Percentiles rank a stretch among this genome's conserved stretches.
phyloP scores from a whole-genome alignment of 2,329 filamentous ascomycete genomes.

The Aspergillus neotritici region DNA sequence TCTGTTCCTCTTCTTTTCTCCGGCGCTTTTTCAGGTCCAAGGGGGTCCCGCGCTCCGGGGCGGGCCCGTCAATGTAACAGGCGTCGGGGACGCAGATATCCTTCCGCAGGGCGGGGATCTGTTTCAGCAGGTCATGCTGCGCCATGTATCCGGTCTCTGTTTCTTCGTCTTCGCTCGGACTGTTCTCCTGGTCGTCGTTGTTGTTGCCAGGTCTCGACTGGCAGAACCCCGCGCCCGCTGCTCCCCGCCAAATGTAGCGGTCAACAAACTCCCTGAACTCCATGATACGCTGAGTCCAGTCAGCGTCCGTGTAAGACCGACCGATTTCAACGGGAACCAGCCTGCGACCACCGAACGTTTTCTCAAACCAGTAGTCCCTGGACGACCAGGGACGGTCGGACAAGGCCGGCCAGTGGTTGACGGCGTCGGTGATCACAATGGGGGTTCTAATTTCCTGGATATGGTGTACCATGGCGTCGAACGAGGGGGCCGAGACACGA shows the following conservation, averaged over 20 bases:
- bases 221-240: neutral
- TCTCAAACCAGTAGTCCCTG: constrained; percentile 66
- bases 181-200: neutral
- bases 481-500: constrained; percentile 44
- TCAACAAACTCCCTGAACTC: constrained; percentile 66
- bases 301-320: constrained; percentile 76
- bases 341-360: constrained; percentile 69
- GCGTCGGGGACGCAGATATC: constrained; percentile 81
- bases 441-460: constrained; percentile 51
- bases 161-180: constrained; percentile 12
- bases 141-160: constrained; percentile 69
- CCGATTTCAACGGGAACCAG: constrained; percentile 84
- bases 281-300: constrained; percentile 78
- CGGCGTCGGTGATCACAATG: constrained; percentile 62
- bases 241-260: constrained; percentile 48
- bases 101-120: constrained; percentile 68
- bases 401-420: constrained; percentile 73
- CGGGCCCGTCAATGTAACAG: constrained; percentile 67
- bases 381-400: constrained; percentile 62
- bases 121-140: constrained; percentile 79
- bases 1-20: constrained; percentile 13
- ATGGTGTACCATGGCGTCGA: constrained; percentile 58
- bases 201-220: too few species aligned
- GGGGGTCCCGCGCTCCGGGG: constrained; percentile 45
- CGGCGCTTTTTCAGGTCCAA: constrained; percentile 36